These are phyloP conservation scores for Phytophthora megakarya DNA, from an alignment of 352 stramenopile genomes.

Conservation along the genomic window DNA sequence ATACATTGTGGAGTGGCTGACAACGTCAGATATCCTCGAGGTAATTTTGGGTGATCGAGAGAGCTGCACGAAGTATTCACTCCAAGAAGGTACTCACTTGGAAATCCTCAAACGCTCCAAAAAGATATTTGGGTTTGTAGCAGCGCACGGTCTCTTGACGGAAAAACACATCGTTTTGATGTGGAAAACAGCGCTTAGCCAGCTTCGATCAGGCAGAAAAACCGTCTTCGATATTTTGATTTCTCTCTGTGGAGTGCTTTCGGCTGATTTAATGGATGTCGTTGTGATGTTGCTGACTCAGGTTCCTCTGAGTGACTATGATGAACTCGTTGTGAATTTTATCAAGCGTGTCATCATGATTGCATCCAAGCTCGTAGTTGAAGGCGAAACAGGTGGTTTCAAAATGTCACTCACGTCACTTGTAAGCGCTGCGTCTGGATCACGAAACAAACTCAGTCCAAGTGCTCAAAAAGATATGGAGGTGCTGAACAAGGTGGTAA, in stretches of 20 bases:
- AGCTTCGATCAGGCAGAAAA: constrained; percentile 72
- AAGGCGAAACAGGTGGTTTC: constrained; percentile 63
- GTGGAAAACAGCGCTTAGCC: constrained; percentile 74
- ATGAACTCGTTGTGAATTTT: constrained; percentile 79
- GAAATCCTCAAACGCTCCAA: constrained; percentile 83
- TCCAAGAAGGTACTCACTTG: constrained; percentile 80
- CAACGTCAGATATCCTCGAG: constrained; percentile 77
- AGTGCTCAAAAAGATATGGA: constrained; percentile 74
- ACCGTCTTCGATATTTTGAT: constrained; percentile 78
- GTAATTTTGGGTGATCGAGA: constrained; percentile 80
- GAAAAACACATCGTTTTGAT: constrained; percentile 75
- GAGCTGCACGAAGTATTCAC: constrained; percentile 63
- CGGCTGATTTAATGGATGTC: constrained; percentile 77
- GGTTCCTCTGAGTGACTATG: constrained; percentile 71
- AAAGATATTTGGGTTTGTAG: constrained; percentile 72
- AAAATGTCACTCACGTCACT: constrained; percentile 79
- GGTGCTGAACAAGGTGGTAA: constrained; percentile 75
- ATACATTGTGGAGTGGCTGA: constrained; percentile 83
- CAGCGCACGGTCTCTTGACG: constrained; percentile 56
- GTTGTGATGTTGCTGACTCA: constrained; percentile 77
- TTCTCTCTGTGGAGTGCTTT: constrained; percentile 64
- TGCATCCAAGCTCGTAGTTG: constrained; percentile 69
- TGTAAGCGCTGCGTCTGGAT: constrained; percentile 58
- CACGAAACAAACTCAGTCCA: constrained; percentile 47
- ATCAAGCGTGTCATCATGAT: constrained; percentile 80